Conservation (phyloP, 108 stramenopile species). For the Cyclostephanos tholiformis region DNA sequence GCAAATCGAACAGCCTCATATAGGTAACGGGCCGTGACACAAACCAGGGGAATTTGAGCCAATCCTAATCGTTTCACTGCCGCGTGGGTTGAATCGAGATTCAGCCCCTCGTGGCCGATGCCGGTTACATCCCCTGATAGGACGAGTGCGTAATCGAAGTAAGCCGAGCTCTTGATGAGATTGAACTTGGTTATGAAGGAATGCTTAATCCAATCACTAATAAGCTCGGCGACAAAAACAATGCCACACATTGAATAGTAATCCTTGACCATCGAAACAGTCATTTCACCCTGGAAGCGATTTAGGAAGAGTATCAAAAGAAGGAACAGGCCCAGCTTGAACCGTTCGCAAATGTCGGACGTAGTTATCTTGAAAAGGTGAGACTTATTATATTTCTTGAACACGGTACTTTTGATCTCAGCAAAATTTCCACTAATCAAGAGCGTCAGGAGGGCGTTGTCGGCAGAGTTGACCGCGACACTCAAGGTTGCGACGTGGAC, state of each 20-base stretch:
- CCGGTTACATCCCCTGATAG: slow-evolving; percentile 90
- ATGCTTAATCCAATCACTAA: slow-evolving; percentile 97
- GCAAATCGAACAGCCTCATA: slow-evolving; percentile 77
- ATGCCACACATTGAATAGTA: slow-evolving; percentile 75
- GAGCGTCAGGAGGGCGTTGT: slow-evolving; percentile 83
- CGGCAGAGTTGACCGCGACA: slow-evolving; percentile 90
- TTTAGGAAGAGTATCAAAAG: slow-evolving; percentile 77
- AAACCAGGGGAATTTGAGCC: slow-evolving; percentile 91
- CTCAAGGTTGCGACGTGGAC: slow-evolving; percentile 86
- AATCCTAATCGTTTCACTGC: slow-evolving; percentile 92
- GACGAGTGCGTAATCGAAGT: slow-evolving; percentile 82
- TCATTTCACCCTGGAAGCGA: slow-evolving; percentile 82
- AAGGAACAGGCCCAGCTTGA: slow-evolving; percentile 86
- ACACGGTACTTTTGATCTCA: slow-evolving; percentile 97
- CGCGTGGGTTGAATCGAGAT: slow-evolving; percentile 91
- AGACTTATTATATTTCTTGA: slow-evolving; percentile 98
- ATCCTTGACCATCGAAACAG: slow-evolving; percentile 59
- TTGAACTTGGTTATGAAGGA: slow-evolving; percentile 98
- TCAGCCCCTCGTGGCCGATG: slow-evolving; percentile 83
- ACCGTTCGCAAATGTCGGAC: slow-evolving; percentile 84
- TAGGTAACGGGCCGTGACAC: slow-evolving; percentile 84
- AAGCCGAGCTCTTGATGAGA: slow-evolving; percentile 77
- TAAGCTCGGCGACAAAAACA: slow-evolving; percentile 85
- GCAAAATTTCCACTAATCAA: slow-evolving; percentile 98
- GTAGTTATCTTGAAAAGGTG: slow-evolving; percentile 96